These are phyloP conservation scores for Diplocarpon mali DNA, from an alignment of 2,329 filamentous ascomycete genomes.

Conservation along the genomic window DNA sequence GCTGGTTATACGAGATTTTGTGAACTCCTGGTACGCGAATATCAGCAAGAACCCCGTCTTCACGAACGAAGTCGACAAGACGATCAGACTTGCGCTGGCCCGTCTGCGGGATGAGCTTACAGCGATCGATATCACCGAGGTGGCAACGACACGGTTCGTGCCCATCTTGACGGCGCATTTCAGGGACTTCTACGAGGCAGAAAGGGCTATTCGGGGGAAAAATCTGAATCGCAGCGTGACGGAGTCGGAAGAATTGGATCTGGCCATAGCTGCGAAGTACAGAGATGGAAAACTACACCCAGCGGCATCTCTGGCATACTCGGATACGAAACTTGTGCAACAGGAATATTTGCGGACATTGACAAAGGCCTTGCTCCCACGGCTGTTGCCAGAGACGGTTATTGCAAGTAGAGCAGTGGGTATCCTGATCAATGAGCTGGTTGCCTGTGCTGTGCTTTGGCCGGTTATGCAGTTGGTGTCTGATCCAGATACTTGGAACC, in stretches of 20 bases:
- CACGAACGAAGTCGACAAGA: slow-evolving; percentile 73
- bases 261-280: slow-evolving; percentile 93
- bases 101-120: slow-evolving; percentile 62
- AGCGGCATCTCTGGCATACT: slow-evolving; percentile 71
- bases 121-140: slow-evolving; percentile 71
- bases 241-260: slow-evolving; percentile 89
- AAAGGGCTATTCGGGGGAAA: slow-evolving; percentile 73
- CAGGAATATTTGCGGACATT: slow-evolving; percentile 78
- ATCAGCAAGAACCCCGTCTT: slow-evolving; percentile 78
- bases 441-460: slow-evolving; percentile 82
- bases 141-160: slow-evolving; percentile 70
- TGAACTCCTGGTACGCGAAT: slow-evolving; percentile 76
- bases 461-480: slow-evolving; percentile 71
- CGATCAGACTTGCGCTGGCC: slow-evolving; percentile 61
- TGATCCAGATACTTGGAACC: slow-evolving; percentile 96
- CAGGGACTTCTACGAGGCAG: slow-evolving; percentile 82
- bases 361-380: slow-evolving; percentile 60
- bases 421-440: slow-evolving; percentile 74
- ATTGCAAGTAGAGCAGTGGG: slow-evolving; percentile 71
- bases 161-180: slow-evolving; percentile 84
- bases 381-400: slow-evolving; percentile 61
- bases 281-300: slow-evolving; percentile 78
- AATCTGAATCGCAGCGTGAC: slow-evolving; percentile 84
- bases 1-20: slow-evolving; percentile 70
- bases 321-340: slow-evolving; percentile 73